Evolutionary conservation across 768 basidiomycete species (phyloP), one percentile per base, ranked within the genome.

Genomic region (Phanerochaete sordida): DNA sequence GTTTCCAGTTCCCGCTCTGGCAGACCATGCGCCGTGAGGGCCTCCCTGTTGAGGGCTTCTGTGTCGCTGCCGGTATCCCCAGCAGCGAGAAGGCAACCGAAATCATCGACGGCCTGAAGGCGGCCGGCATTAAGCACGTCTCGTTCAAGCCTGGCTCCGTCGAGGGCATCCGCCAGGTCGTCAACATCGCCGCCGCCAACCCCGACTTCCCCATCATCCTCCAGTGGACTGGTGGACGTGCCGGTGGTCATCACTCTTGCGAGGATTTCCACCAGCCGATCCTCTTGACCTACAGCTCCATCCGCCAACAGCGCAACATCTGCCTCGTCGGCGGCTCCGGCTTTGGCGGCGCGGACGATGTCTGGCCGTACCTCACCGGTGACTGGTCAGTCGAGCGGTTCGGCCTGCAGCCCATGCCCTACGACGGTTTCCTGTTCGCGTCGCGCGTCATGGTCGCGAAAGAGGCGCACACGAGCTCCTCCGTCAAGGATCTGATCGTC

Each of bases 191-290:
- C 28, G 83, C 90, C 37, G 83, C 93, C 56, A 95, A 98, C 74
- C 90, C 96, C 31, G 88, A 93, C 76, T 98, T 93, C 82, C 96
- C 97, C 9, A 87, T 99, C 74, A 95, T 99, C 74, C 79, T 98
- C 63, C 97, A 98, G 71, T 98, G 97, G 97, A 99, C 97, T 52
- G 97, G 97, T 67, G 97, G 97, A 35, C 93, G 97, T 65, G 97
- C 95, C 21, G 97, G 97, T 62, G 97, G 97, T 52, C 97, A 99
- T 68, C 97, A 98, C 77, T 95, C 93, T 2, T 98, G 87, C 74
- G 97, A 99, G 73, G 97, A 99, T 72, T 95, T 98, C 84, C 96
- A 98, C 69, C 94, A 95, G 73, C 96, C 97, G 0, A 85, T 98
- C 66, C 79, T 98, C 52, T 77, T 88, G 39, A 98, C 95, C 0